These are phyloP conservation scores for Boehmeria nivea DNA, from an alignment of 306 rosid genomes.

Conservation along the genomic window DNA sequence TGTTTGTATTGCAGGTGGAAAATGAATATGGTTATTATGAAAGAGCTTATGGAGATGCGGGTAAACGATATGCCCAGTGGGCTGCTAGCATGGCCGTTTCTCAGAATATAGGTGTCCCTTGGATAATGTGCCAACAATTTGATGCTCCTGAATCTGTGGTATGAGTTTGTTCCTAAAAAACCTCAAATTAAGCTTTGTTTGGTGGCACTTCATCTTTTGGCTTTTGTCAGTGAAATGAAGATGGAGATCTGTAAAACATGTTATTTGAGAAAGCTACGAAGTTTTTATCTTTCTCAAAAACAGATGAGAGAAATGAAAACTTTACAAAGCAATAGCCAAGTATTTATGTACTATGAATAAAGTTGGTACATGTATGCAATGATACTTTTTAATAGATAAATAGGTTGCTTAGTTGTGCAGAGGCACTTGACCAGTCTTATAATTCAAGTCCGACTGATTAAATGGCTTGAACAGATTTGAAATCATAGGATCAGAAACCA, in stretches of 20 bases:
- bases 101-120: conserved; percentile 80
- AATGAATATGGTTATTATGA: conserved; percentile 89
- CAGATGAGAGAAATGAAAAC: no score
- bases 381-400: no score
- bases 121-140: conserved; percentile 96
- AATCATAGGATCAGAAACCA: no score
- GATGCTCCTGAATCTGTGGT: conserved; percentile 99
- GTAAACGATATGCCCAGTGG: conserved; percentile 80
- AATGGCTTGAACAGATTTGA: no score
- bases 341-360: no score
- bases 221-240: not conserved
- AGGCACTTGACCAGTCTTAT: no score
- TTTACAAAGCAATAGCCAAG: no score
- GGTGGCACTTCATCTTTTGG: no score
- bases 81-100: conserved; percentile 92
- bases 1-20: conserved; percentile 58
- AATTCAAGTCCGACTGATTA: no score
- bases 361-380: no score
- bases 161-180: conserved; percentile 12
- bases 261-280: not conserved
- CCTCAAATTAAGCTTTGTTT: not conserved
- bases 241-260: not conserved
- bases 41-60: conserved; percentile 66
- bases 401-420: no score
- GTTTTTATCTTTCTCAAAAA: no score